phyloP scores from a whole-genome alignment of 352 stramenopile genomes.

The Pelagophyceae sp. region DNA sequence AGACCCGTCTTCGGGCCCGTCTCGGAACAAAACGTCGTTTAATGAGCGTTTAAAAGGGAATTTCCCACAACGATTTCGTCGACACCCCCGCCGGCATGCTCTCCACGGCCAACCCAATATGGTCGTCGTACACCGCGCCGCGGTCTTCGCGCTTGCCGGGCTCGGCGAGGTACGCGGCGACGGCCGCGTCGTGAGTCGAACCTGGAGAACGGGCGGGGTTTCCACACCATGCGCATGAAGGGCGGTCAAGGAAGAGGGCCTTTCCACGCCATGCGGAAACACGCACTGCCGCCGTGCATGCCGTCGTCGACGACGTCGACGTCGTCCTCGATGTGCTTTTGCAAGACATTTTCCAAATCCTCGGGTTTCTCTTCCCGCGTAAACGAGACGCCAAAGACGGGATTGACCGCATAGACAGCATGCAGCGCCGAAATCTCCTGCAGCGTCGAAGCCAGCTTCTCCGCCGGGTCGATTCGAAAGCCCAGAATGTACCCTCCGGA shows the following conservation, averaged over 20 bases:
- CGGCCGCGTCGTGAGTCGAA: slow-evolving; percentile 51
- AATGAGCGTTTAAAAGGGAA: slow-evolving; percentile 20
- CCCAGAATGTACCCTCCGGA: slow-evolving; percentile 72
- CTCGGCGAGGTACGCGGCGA: slow-evolving; percentile 75
- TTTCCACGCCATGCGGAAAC: too few species aligned
- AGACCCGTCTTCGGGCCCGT: too few species aligned
- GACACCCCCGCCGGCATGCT: slow-evolving; percentile 60
- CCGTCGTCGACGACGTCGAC: slow-evolving; percentile 73
- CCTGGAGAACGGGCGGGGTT: too few species aligned
- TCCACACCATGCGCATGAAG: too few species aligned
- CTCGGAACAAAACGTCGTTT: too few species aligned
- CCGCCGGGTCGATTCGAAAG: slow-evolving; percentile 74
- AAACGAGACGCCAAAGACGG: slow-evolving; percentile 77
- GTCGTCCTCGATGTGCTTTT: slow-evolving; percentile 60
- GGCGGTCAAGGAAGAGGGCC: too few species aligned
- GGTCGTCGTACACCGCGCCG: slow-evolving; percentile 51
- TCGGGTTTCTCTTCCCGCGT: slow-evolving; percentile 56
- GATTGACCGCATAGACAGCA: slow-evolving; percentile 62
- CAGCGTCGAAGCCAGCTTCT: slow-evolving; percentile 41
- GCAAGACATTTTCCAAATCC: slow-evolving; percentile 56
- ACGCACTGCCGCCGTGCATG: slow-evolving; percentile 41
- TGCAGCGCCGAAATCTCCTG: slow-evolving; percentile 65
- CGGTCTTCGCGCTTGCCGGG: slow-evolving; percentile 68
- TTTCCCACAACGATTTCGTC: slow-evolving; percentile 53
- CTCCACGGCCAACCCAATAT: slow-evolving; percentile 65